phyloP scores from a whole-genome alignment of 2,329 filamentous ascomycete genomes.

The Apiospora sp. region DNA sequence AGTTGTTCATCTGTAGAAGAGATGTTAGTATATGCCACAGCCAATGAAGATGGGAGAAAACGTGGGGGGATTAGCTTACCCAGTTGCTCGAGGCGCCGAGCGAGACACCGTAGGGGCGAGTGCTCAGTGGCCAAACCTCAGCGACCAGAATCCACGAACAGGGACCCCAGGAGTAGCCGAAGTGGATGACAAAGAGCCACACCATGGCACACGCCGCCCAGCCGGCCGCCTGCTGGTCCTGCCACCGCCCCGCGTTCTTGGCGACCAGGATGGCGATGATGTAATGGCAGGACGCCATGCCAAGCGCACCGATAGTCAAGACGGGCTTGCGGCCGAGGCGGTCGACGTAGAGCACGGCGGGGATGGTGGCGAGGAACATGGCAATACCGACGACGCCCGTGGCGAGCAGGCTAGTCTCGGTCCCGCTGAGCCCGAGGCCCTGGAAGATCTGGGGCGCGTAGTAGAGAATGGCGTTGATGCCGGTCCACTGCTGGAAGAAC shows the following conservation, averaged over 20 bases:
- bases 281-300: conserved; percentile 75
- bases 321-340: conserved; percentile 69
- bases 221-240: conserved; percentile 64
- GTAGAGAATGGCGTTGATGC: conserved; percentile 69
- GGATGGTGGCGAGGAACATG: conserved; percentile 74
- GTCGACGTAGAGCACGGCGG: conserved; percentile 72
- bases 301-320: conserved; percentile 69
- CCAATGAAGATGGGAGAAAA: background rate
- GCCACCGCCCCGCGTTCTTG: conserved; percentile 67
- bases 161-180: conserved; percentile 79
- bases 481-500: conserved; percentile 64
- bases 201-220: conserved; percentile 75
- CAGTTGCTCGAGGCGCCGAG: conserved; percentile 72
- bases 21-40: background rate
- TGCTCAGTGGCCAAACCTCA: conserved; percentile 77
- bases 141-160: conserved; percentile 78
- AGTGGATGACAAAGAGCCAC: conserved; percentile 79
- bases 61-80: conserved; percentile 48
- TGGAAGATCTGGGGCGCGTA: conserved; percentile 76
- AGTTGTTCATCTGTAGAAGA: conserved; percentile 54
- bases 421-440: conserved; percentile 65
- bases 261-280: conserved; percentile 76
- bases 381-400: conserved; percentile 77
- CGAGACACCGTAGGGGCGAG: conserved; percentile 74
- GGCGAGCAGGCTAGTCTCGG: conserved; percentile 65